Evolutionary conservation across 2,329 filamentous ascomycete species (phyloP), one percentile per base, ranked within the genome.

Genomic region (Trichoderma harzianum): DNA sequence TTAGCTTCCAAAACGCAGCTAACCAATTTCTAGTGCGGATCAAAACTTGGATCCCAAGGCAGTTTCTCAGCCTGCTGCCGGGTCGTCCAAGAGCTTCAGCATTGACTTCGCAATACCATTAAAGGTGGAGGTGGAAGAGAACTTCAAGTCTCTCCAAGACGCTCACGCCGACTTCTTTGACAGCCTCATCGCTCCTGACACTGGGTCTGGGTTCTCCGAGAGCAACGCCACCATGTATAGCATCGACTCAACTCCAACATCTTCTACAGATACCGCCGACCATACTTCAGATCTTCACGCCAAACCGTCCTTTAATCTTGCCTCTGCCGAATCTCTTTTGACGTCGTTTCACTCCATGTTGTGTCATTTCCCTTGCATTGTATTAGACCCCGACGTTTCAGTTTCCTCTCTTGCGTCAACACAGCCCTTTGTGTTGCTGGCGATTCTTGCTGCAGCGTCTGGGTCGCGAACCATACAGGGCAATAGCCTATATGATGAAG

Each of bases 401-500:
- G 84, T 88, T 6, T 75, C 80, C 6, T 78, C 78, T 0, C 79
- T 89, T 53, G 84, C 86, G 2, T 78, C 80, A 26, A 78, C 82
- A 1, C 80, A 82, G 30, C 88, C 88, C 0, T 88, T 89, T 74
- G 79, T 89, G 21, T 77, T 90, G 43, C 77, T 90, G 14, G 84
- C 87, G 2, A 84, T 89, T 21, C 78, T 90, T 1, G 84, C 87
- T 2, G 83, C 85, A 1, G 84, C 85, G 4, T 86, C 86, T 39
- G 84, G 82, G 1, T 83, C 84, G 34, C 80, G 76, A 12, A 84
- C 84, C n/a, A 76, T 86, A 26, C 85, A 87, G 74, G 84, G 87
- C 0, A 86, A 89, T 70, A 83, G 79, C 16, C 79, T 87, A 3
- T 88, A 90, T 58, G 88, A 89, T 32, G 84, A 86, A 63, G 88